Percentiles rank a stretch among this genome's conserved stretches.
These are phyloP conservation scores for Aureobasidium uvarum DNA, from an alignment of 2,329 filamentous ascomycete genomes.

Conservation along the genomic window DNA sequence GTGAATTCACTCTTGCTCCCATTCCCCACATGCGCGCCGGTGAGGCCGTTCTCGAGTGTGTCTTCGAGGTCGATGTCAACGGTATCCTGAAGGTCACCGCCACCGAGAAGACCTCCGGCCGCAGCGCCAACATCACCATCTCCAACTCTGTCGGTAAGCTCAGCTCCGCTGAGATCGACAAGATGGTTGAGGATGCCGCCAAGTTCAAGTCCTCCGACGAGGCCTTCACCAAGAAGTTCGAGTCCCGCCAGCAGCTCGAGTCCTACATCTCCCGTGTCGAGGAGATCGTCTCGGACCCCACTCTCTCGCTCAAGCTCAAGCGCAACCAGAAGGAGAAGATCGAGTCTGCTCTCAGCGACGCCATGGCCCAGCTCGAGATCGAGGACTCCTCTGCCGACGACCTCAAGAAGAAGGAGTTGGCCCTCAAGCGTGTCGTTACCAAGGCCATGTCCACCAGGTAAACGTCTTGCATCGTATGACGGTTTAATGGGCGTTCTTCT, in stretches of 20 bases:
- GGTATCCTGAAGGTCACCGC: constrained; percentile 99
- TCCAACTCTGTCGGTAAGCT: constrained; percentile 99
- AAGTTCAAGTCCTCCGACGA: constrained; percentile 99
- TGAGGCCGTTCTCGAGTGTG: constrained; percentile 93
- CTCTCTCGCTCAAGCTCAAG: constrained; percentile 95
- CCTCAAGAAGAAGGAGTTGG: constrained; percentile 99
- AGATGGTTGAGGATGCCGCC: constrained; percentile 90
- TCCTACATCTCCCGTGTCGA: constrained; percentile 98
- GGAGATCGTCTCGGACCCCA: constrained; percentile 97
- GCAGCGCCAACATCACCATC: constrained; percentile 99
- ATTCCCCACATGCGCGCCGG: constrained; percentile 85
- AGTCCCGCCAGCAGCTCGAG: constrained; percentile 98
- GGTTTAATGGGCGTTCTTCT: constrained; percentile 30
- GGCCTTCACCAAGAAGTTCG: constrained; percentile 98
- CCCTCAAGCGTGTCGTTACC: constrained; percentile 95
- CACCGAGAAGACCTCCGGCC: constrained; percentile 97
- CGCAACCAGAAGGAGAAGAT: constrained; percentile 99
- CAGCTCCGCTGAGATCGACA: constrained; percentile 90
- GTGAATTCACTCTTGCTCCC: constrained; percentile 45
- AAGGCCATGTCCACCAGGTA: constrained; percentile 58
- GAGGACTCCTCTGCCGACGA: constrained; percentile 89
- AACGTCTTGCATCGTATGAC: constrained; percentile 28
- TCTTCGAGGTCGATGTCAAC: constrained; percentile 99
- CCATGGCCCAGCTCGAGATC: constrained; percentile 96
- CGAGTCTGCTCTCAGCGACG: constrained; percentile 92